A percentile compares a stretch with the other conserved stretches of the same genome.
Conservation (phyloP, 208 protist species). For the Acanthamoeba lenticulata region DNA sequence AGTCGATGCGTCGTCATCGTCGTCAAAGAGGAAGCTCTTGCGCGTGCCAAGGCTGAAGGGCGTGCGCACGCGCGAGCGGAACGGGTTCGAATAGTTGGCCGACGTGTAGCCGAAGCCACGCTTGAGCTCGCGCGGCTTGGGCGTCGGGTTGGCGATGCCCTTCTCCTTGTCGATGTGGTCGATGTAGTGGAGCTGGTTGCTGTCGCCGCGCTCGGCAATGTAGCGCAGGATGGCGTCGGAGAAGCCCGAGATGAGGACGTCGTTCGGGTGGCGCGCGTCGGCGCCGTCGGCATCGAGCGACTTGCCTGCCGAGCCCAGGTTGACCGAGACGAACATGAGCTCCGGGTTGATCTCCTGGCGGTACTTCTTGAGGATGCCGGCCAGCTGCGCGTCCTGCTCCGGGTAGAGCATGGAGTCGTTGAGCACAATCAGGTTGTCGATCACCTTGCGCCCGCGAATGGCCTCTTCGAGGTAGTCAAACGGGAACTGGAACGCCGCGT, state of each 20-base stretch:
- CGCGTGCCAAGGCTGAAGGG: not conserved
- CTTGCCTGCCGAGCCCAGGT: slow-evolving; percentile 37
- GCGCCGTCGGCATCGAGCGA: not conserved
- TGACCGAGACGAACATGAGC: slow-evolving; percentile 92
- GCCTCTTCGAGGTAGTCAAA: slow-evolving; percentile 65
- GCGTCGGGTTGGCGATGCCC: not conserved
- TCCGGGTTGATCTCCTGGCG: slow-evolving; percentile 90
- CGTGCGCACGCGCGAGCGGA: slow-evolving; percentile 36
- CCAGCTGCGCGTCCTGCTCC: not conserved
- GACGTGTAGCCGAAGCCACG: not conserved
- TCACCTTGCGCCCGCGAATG: slow-evolving; percentile 17
- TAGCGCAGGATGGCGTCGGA: slow-evolving; percentile 92
- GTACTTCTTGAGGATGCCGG: slow-evolving; percentile 89
- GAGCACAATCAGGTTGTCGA: slow-evolving; percentile 73
- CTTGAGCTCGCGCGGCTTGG: not conserved
- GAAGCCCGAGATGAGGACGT: slow-evolving; percentile 93
- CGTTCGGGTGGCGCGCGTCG: slow-evolving; percentile 88
- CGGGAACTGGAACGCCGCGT: slow-evolving; percentile 43
- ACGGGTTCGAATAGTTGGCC: slow-evolving; percentile 41
- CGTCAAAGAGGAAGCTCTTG: slow-evolving; percentile 35
- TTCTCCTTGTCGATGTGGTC: slow-evolving; percentile 65
- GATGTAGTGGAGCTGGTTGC: slow-evolving; percentile 70
- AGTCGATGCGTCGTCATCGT: not conserved
- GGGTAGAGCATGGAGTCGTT: slow-evolving; percentile 58
- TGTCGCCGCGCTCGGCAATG: slow-evolving; percentile 88